Evolutionary conservation across 257 asterid genomes (phyloP), one percentile per base, ranked within the genome.

Genomic region (Solanum etuberosum): DNA sequence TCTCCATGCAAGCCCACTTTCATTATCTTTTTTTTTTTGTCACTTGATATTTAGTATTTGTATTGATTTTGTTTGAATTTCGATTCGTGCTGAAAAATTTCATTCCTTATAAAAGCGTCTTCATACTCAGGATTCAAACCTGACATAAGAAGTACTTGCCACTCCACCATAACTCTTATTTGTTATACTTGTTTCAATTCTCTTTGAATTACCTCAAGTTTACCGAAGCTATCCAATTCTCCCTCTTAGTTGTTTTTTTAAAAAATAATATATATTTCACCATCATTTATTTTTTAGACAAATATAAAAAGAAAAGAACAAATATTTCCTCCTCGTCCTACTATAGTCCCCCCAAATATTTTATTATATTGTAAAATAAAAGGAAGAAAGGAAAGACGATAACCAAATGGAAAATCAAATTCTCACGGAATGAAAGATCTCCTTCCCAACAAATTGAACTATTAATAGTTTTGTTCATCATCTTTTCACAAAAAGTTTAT

Each of bases 31-130:
- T 57, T 20, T 57, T 4, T 5, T 3, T 43, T 43, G 2, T 11
- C 9, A 61, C 32, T 61, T 63, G 18, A 12, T 63, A 25, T 25
- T 25, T 1, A 5, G 32, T 63, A 43, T 21, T 18, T 63, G 32
- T 27, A 11, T 61, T 63, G 18, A 5, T 12, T 0, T 12, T 4
- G 3, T 25, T 25, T 25, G 3, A 63, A 25, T 25, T n/a, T 3
- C 0, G 3, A 10, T 63, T 63, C 15, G 20, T 1, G 2, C 1
- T 1, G 9, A 5, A 11, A n/a, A 63, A n/a, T 10, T 11, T 23
- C 16, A n/a, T 11, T 0, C 7, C 8, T 61, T 7, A 61, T 23
- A n/a, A 61, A 59, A n/a, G 6, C 0, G 0, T 20, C 2, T 54
- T 54, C 2, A 20, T 3, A 54, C 4, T 54, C 25, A 20, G 0